Base-by-base conservation (phyloP, 352 stramenopile species). In the Pythium scleroteichum region DNA sequence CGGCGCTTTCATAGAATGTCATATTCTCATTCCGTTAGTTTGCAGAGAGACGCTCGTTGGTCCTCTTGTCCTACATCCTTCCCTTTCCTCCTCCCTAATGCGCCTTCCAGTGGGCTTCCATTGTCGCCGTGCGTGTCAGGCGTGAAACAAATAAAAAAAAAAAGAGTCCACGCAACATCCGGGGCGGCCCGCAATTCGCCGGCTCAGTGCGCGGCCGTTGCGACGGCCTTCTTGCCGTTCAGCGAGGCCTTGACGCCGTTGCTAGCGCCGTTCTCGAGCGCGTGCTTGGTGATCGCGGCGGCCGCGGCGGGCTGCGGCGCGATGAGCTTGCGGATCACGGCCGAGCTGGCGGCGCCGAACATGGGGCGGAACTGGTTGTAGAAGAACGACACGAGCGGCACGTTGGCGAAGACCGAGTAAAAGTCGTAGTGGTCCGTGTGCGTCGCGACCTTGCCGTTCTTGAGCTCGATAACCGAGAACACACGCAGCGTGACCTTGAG, bases 391-490 rank as follows among this genome's bases (percentile, higher is more conserved):
- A 91, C 68, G 39, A 94, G 76, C 39, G 85, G 85, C 19, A 94
- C 68, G 67, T 91, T 92, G 26, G 79, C 65, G 38, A 94, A 60
- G 59, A 94, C 85, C 57, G 82, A 90, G 62, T 87, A 89, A 27
- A 94, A 87, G 62, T 92, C 83, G 56, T 72, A 94, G 66, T 94
- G 85, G 65, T 94, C 85, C 64, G 85, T 94, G 71, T 94, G 85
- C 32, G 71, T 82, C 17, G 81, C 76, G 57, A 94, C 82, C 57
- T 85, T 84, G 57, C 78, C 78, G 54, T 91, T 88, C 66, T 88
- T 84, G 45, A 94, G 81, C 72, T 94, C 82, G 14, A 92, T 79
- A 38, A 94, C 80, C 26, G 79, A 90, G 64, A 94, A 94, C 39
- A 90, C 77, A 38, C 85, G 80, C 52, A 94, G 68, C 57, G 76